Evolutionary conservation across 225 moss, liverwort and hornwort species (phyloP), one percentile per base, ranked within the genome.

Genomic region (Polytrichum commune): DNA sequence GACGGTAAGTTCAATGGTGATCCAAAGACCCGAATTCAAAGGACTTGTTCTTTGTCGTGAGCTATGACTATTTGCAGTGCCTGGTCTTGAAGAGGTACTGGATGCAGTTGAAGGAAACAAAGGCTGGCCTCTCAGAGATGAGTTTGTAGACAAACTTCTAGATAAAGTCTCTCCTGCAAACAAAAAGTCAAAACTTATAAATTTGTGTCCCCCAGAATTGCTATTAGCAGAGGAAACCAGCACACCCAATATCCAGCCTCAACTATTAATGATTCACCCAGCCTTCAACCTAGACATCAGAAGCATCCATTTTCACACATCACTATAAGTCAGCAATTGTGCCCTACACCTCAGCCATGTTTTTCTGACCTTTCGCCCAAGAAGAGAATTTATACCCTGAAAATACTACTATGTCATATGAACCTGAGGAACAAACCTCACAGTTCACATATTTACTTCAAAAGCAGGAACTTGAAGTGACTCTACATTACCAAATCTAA

Each of bases 11-110:
- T 87, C 84, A 74, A 87, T 81, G 60, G 77, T 76, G 58, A 87
- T 82, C 87, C 87, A 87, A 46, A 84, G 79, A 16, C 87, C 87
- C 58, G 87, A 87, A 24, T 88, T 88, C 62, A 88, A 67, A 33
- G 84, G 87, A 69, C 87, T 88, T 62, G 84, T 73, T 66, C 87
- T 74, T 69, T 88, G 87, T 29, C 87, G 72, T 6, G 74, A 55
- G 27, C 81, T 79, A 19, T 83, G 75, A 35, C 80, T 76, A 54
- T 60, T 74, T 63, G 80, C 19, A 29, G 75, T 80, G 38, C 65
- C 83, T 72, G 80, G 64, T 29, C 80, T 83, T 29, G 71, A 64
- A 23, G 76, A 68, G 58, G 86, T 73, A 56, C 72, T 82, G 7
- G 84, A 84, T 55, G 79, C 63, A 56, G 63, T 80, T 38, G 86